Evolutionary conservation across 73 alveolate genomes (phyloP).

Genomic region (Symbiodinium natans): DNA sequence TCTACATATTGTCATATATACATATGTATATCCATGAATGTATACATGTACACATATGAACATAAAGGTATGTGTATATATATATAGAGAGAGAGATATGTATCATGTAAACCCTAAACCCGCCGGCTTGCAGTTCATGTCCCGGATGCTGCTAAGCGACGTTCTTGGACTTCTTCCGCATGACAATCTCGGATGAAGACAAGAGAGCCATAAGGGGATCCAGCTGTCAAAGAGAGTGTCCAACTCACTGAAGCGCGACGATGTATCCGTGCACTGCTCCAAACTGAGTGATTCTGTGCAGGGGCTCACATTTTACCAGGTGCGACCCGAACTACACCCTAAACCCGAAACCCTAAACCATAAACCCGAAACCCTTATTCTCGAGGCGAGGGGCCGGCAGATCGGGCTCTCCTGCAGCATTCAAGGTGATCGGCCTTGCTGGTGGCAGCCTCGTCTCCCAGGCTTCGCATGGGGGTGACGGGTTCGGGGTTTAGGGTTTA

Average conservation of each 20-base stretch:
- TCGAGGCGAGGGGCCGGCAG: constrained; percentile 7
- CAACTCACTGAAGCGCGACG: no score
- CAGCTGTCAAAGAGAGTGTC: no score
- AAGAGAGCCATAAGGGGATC: no score
- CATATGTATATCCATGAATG: no score
- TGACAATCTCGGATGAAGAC: neutral
- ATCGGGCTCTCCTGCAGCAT: constrained; percentile 66
- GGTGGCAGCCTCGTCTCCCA: neutral
- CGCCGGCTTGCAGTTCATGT: neutral
- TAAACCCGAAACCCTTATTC: neutral
- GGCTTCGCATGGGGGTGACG: neutral
- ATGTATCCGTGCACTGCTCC: neutral
- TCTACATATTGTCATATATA: no score
- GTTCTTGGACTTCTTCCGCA: neutral
- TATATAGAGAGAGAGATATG: no score
- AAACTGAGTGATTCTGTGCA: no score
- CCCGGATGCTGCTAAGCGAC: neutral
- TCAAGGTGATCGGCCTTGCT: neutral
- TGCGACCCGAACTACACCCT: no score
- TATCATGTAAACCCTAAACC: neutral
- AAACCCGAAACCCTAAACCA: neutral
- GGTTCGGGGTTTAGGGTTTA: neutral
- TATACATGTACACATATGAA: no score
- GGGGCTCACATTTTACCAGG: no score
- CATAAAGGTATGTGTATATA: neutral